Evolutionary conservation across 352 stramenopile genomes (phyloP), one percentile per base, ranked within the genome.

Genomic region (Thraustochytrium striatum): DNA sequence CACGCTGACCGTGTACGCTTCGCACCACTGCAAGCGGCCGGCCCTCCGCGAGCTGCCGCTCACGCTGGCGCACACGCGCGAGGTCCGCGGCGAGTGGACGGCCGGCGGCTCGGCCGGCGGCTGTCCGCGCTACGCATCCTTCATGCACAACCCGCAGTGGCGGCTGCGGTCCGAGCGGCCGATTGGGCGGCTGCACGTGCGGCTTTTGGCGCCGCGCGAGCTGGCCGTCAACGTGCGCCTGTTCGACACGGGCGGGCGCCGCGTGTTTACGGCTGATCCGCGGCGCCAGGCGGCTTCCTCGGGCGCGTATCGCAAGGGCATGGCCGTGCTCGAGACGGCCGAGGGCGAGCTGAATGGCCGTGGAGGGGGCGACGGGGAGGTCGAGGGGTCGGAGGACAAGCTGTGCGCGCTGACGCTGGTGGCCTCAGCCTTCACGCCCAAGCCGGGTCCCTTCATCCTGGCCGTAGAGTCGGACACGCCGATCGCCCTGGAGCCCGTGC

Each of bases 1-100:
- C 82, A 93, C 90, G 43, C 82, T 95, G 8, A 92, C 86, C 0
- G 85, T 95, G 2, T 95, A 92, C 84, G 91, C 89, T 1, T 93
- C 90, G 3, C 82, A 85, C n/a, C 86, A 80, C 41, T 80, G 70
- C 57, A 9, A 16, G 7, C 39, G 52, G 28, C 70, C 70, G 8
- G 33, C 21, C 8, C 70, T 80, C 8, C 41, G 41, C 19, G 33
- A 19, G 25, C 32, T 80, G 16, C 70, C 70, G 25, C 28, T 25
- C 13, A 55, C 38, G 33, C 41, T 72, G 55, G 8, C 21, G 25
- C 33, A 80, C 30, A 19, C 41, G 32, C 35, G 79, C 11, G 41
- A 69, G n/a, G 50, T 80, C 25, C 11, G 25, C 5, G 58, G 70
- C 35, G 55, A 47, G 21, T 80, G 70, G 70, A 65, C 9, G 9